Evolutionary conservation across 2,329 filamentous ascomycete genomes (phyloP).

Genomic region (Paecilomyces dactylethromorphus): DNA sequence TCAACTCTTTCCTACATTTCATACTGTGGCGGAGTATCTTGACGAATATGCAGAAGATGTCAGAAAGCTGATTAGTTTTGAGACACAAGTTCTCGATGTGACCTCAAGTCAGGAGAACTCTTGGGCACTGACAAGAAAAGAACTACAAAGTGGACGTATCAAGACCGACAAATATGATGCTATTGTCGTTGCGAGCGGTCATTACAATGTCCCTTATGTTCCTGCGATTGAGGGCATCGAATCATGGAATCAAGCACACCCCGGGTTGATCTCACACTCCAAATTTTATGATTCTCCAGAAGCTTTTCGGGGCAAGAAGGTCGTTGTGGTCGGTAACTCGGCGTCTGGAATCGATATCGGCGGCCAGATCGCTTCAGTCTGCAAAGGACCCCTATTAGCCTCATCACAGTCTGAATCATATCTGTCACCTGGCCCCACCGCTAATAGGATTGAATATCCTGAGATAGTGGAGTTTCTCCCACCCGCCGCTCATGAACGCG

Average conservation of each 20-base stretch:
- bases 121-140: slow-evolving; percentile 57
- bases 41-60: slow-evolving; percentile 64
- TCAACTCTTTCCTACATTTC: slow-evolving; percentile 68
- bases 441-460: slow-evolving; percentile 51
- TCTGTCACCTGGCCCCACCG: slow-evolving; percentile 30
- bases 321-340: slow-evolving; percentile 76
- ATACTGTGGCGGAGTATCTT: slow-evolving; percentile 67
- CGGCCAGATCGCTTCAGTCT: slow-evolving; percentile 61
- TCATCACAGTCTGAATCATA: slow-evolving; percentile 50
- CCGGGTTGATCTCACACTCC: slow-evolving; percentile 62
- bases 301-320: slow-evolving; percentile 61
- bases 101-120: slow-evolving; percentile 25
- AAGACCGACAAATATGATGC: slow-evolving; percentile 59
- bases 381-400: slow-evolving; percentile 57
- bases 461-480: slow-evolving; percentile 51
- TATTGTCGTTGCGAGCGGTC: slow-evolving; percentile 67
- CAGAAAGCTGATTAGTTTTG: slow-evolving; percentile 60
- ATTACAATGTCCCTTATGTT: slow-evolving; percentile 64
- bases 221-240: slow-evolving; percentile 56
- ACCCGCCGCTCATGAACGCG: slow-evolving; percentile 45
- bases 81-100: slow-evolving; percentile 62
- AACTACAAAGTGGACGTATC: slow-evolving; percentile 40
- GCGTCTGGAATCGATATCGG: slow-evolving; percentile 82
- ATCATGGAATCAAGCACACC: slow-evolving; percentile 54
- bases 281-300: slow-evolving; percentile 69